Conservation (phyloP, 2,329 filamentous ascomycete species). For the Orbilia quercus region DNA sequence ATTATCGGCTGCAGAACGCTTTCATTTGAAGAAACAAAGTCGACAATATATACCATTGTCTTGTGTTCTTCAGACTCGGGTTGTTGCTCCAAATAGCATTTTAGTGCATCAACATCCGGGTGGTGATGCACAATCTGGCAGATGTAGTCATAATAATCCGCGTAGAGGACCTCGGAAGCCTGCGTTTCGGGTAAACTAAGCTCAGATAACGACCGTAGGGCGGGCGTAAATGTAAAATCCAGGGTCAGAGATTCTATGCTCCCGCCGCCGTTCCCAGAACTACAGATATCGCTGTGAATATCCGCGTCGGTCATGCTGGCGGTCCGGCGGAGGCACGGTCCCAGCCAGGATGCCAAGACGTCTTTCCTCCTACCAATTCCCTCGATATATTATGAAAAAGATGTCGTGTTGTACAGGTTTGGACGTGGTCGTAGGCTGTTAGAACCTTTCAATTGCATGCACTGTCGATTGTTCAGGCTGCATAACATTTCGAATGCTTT, state of each 20-base stretch:
- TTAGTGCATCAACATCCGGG: conserved; percentile 47
- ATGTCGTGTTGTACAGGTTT: not conserved
- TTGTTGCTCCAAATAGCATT: conserved; percentile 39
- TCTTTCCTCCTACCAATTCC: not conserved
- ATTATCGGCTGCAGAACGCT: conserved; percentile 47
- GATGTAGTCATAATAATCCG: conserved; percentile 51
- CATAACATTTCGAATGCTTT: no score
- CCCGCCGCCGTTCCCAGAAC: conserved; percentile 25
- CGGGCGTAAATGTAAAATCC: conserved; percentile 41
- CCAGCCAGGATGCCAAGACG: not conserved
- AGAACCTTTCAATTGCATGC: not conserved
- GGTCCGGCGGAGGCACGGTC: not conserved
- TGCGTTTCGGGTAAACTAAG: conserved; percentile 36
- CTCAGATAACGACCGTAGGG: conserved; percentile 20
- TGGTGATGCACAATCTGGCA: conserved; percentile 48
- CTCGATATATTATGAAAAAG: not conserved
- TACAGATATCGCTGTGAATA: conserved; percentile 15
- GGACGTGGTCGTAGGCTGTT: not conserved
- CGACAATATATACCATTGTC: conserved; percentile 41
- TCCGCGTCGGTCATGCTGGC: conserved; percentile 32
- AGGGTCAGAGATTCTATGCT: conserved; percentile 40
- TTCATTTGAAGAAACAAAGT: conserved; percentile 35
- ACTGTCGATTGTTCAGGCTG: not conserved
- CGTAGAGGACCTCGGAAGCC: conserved; percentile 19
- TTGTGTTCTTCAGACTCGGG: conserved; percentile 8